Evolutionary conservation across 1,139 yeast species (phyloP).

Genomic region (Suhomyces bokatorum): DNA sequence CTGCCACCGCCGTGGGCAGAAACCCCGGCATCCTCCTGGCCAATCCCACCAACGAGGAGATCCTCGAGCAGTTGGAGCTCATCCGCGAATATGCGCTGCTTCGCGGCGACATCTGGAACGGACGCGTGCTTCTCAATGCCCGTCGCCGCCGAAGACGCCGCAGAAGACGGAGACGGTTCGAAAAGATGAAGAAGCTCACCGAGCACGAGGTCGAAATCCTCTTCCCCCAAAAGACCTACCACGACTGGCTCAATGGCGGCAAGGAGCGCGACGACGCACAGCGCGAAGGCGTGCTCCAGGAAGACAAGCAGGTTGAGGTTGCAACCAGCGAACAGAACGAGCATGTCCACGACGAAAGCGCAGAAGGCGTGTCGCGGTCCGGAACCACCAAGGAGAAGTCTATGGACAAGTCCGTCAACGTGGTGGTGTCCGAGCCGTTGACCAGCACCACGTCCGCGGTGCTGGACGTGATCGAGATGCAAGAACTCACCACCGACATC

Average conservation of each 20-base stretch:
- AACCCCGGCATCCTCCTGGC: conserved; percentile 2
- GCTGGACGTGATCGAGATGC: not conserved
- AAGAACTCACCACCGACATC: conserved; percentile 5
- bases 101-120: conserved; percentile 34
- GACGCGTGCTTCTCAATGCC: conserved; percentile 19
- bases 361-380: not conserved
- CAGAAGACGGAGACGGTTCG: conserved; percentile 41
- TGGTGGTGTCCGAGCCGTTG: not conserved
- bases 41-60: conserved; percentile 25
- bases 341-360: too few relatives aligned
- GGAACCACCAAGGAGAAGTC: not conserved
- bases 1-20: not conserved
- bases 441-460: not conserved
- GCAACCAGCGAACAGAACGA: too few relatives aligned
- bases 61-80: conserved; percentile 39
- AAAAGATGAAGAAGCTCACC: conserved; percentile 55
- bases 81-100: conserved; percentile 34
- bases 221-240: conserved; percentile 65
- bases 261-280: conserved; percentile 38
- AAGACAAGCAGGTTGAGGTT: conserved; percentile 21
- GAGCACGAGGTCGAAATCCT: conserved; percentile 61
- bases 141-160: conserved; percentile 26
- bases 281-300: conserved; percentile 38
- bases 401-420: not conserved
- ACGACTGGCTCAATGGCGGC: conserved; percentile 64